phyloP scores from a whole-genome alignment of 192 early-diverging fungal genomes.

The Rhizophagus prolifer region DNA sequence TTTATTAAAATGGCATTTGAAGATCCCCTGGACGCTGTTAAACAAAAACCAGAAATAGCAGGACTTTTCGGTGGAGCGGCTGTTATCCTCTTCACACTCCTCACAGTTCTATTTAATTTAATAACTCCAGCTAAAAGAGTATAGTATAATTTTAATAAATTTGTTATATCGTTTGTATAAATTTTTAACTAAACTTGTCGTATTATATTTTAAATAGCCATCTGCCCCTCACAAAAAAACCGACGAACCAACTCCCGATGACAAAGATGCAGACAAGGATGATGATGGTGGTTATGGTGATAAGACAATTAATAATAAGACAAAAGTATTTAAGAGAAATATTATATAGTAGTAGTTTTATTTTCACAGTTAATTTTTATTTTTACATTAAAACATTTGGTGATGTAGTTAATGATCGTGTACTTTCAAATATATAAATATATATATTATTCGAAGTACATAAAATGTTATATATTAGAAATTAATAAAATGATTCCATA shows the following conservation, averaged over 20 bases:
- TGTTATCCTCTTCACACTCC: constrained; percentile 33
- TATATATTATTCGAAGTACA: no score
- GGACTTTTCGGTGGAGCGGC: constrained; percentile 34
- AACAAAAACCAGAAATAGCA: constrained; percentile 37
- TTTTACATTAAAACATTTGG: neutral
- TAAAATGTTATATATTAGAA: neutral
- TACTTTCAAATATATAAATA: no score
- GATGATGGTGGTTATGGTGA: constrained; percentile 18
- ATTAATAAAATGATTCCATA: neutral
- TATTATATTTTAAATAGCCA: neutral
- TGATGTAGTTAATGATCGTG: neutral
- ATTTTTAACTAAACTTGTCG: neutral
- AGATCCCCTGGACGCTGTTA: constrained; percentile 42
- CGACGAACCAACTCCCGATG: constrained; percentile 42
- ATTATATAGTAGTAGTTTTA: neutral
- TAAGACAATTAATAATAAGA: constrained; percentile 8
- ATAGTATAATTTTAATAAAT: neutral
- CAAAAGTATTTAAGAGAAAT: neutral
- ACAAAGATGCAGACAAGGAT: constrained; percentile 17
- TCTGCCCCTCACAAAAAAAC: constrained; percentile 44
- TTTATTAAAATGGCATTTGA: constrained; percentile 40
- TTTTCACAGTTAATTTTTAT: neutral
- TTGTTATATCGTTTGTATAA: neutral
- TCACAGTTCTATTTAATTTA: constrained; percentile 39
- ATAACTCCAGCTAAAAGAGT: constrained; percentile 32